Evolutionary conservation across 257 asterid species (phyloP).

Genomic region (Primulina huaijiensis): DNA sequence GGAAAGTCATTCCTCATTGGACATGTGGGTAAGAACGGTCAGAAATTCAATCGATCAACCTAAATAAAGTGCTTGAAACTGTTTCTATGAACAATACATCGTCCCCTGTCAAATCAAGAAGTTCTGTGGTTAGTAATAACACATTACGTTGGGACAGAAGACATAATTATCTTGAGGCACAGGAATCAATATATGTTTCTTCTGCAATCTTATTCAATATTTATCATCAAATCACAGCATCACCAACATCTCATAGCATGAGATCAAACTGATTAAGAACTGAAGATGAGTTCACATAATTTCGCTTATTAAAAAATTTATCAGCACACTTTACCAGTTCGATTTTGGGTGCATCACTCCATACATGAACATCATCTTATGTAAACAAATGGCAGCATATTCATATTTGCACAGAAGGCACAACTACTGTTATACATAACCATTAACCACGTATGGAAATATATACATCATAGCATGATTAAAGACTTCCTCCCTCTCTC

Average conservation of each 20-base stretch:
- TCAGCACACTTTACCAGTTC: not conserved
- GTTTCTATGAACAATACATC: not conserved
- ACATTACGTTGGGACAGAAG: not conserved
- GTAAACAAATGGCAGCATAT: not conserved
- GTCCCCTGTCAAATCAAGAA: not conserved
- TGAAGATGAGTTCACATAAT: not conserved
- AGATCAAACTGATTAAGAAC: not conserved
- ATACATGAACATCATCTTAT: no score
- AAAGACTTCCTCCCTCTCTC: slow-evolving; percentile 8
- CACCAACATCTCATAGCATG: not conserved
- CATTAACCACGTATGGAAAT: not conserved
- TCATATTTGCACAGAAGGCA: not conserved
- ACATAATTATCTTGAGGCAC: not conserved
- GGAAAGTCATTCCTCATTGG: not conserved
- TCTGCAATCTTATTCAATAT: not conserved
- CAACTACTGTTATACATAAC: no score
- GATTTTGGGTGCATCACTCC: not conserved
- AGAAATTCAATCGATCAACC: not conserved
- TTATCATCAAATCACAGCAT: not conserved
- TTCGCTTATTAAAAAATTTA: not conserved
- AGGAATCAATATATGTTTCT: not conserved
- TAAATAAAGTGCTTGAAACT: not conserved
- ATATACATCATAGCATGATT: not conserved
- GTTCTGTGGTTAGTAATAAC: not conserved
- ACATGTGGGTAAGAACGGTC: slow-evolving; percentile 8